Evolutionary conservation across 2,329 filamentous ascomycete species (phyloP).

Genomic region (Macrophomina phaseolina): DNA sequence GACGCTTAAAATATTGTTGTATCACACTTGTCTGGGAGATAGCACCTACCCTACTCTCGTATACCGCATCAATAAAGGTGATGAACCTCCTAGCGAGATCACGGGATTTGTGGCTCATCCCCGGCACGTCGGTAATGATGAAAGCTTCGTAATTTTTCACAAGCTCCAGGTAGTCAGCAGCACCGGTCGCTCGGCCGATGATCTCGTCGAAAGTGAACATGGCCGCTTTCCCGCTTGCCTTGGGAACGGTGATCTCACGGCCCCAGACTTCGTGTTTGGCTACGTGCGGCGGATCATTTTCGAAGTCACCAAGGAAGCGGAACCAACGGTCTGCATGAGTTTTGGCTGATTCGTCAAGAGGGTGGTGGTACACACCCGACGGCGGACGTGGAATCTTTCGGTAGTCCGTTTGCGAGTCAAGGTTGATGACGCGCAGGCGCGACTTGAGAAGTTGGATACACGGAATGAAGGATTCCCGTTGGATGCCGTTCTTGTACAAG

Average conservation of each 20-base stretch:
- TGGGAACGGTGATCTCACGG: slow-evolving; percentile 83
- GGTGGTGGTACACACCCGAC: slow-evolving; percentile 91
- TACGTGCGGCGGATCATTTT: slow-evolving; percentile 74
- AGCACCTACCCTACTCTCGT: slow-evolving; percentile 68
- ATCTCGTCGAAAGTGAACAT: slow-evolving; percentile 93
- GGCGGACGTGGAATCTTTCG: slow-evolving; percentile 93
- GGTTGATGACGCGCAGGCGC: slow-evolving; percentile 85
- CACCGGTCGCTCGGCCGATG: slow-evolving; percentile 85
- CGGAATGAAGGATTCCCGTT: slow-evolving; percentile 92
- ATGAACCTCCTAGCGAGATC: slow-evolving; percentile 94
- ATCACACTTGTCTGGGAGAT: slow-evolving; percentile 10
- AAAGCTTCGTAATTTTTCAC: slow-evolving; percentile 91
- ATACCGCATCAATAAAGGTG: slow-evolving; percentile 96
- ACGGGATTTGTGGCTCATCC: slow-evolving; percentile 84
- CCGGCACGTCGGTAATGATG: slow-evolving; percentile 87
- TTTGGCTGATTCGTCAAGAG: slow-evolving; percentile 76
- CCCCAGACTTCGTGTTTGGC: slow-evolving; percentile 91
- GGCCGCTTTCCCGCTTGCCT: slow-evolving; percentile 84
- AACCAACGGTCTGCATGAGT: slow-evolving; percentile 96
- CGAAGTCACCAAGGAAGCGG: slow-evolving; percentile 84
- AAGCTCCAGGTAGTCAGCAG: slow-evolving; percentile 93
- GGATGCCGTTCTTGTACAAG: slow-evolving; percentile 97
- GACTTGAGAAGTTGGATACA: slow-evolving; percentile 91
- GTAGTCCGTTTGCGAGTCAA: slow-evolving; percentile 95
- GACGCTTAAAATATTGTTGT: background rate